Evolutionary conservation across 208 protist genomes (phyloP), one percentile per base, ranked within the genome.

Genomic region (Kentomonas sorsogonicus): DNA sequence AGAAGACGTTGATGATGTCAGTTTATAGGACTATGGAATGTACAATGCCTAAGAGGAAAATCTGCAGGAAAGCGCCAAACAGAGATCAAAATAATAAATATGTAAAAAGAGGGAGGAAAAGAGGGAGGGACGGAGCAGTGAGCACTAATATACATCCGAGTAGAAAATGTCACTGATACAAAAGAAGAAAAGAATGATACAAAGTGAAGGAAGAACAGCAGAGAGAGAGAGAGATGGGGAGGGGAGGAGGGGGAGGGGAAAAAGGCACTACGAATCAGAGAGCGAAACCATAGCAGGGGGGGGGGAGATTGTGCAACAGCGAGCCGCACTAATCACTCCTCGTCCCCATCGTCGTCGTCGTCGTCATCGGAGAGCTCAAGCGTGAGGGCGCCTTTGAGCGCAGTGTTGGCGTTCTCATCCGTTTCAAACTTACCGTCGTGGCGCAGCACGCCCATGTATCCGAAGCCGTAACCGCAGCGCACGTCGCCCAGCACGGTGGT

Each of bases 401-500:
- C 61, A 11, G 72, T 67, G 53, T 92, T 69, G 0, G 66, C 77
- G 33, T 51, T 68, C 45, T 87, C 79, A 16, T 93, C 86, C 20
- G 74, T 72, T 27, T 90, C 80, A 60, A 85, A 90, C 39, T 84
- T 75, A 13, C 86, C 86, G 57, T 86, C 69, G 15, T 80, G 72
- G 36, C 73, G 81, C 0, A 93, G 62, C 3, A 93, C 69, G 30
- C 83, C 86, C 15, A 91, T 63, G 43, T 91, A 93, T 0, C 86
- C 86, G 60, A 90, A 86, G 7, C 86, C 86, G 54, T 86, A 93
- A 1, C 86, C 86, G 54, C 71, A 86, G 11, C n/a, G n/a, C n/a
- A n/a, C n/a, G n/a, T n/a, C n/a, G n/a, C n/a, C n/a, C n/a, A n/a
- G n/a, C n/a, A n/a, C n/a, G n/a, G n/a, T n/a, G n/a, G n/a, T n/a